Base-by-base conservation (phyloP, 345 rosid genomes). In the Moringa oleifera region DNA sequence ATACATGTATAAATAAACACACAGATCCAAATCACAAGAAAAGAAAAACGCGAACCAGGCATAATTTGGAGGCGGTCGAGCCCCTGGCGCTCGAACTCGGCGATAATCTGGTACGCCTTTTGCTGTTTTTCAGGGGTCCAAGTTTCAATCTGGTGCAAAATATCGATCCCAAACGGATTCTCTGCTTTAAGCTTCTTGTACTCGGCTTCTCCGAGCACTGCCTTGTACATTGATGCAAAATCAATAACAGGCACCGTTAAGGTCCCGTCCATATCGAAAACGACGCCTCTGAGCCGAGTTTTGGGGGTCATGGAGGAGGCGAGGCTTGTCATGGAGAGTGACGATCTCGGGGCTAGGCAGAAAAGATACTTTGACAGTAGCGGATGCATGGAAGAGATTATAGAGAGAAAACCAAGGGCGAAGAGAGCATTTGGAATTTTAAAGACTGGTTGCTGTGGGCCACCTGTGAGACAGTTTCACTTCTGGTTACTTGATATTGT, bases 231-330 rank as follows among this genome's bases (percentile, higher is more conserved):
- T 67, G 96, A 81, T 0, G 90, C 71, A 77, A 93, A 93, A 68
- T 93, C 96, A 69, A 93, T 93, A 53, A 69, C 90, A n/a, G 97
- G 97, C 53, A 90, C 87, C 23, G 95, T 93, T 52, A 93, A 79
- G 66, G 98, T 91, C 25, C 96, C 91, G 70, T 91, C 98, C 95
- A 87, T 85, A 70, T 87, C 88, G 73, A 87, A 87, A 12, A 87
- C 87, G 51, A 87, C 77, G 18, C 94, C 88, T 41, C 86, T 75
- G 7, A 82, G 76, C 36, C 83, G 88, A 33, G 85, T 0, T 69
- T 77, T 80, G 20, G 79, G 9, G 57, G 61, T 2, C 5, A 49
- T n/a, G 5, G 52, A 49, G 5, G 18, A 7, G 65, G 51, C 6
- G 52, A 41, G 4, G 57, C 54, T 15, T 11, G 47, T 41, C 47